phyloP scores from a whole-genome alignment of 768 basidiomycete genomes.

The Coprinopsis marcescibilis region DNA sequence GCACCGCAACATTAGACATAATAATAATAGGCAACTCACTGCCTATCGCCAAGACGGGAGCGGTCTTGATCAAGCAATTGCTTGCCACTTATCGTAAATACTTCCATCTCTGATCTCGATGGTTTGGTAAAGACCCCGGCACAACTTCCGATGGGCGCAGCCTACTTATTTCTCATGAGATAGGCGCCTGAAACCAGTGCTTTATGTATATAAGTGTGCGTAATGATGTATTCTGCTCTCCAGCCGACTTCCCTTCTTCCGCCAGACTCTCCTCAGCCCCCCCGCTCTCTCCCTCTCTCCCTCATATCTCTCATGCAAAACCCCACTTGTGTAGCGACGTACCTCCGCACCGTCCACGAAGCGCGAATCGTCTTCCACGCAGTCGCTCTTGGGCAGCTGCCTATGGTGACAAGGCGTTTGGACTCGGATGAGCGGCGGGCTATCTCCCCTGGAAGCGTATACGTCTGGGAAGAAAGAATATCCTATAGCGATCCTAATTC shows the following conservation, averaged over 20 bases:
- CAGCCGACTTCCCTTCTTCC: neutral
- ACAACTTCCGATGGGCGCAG: no score
- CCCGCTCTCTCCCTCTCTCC: neutral
- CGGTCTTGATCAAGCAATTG: no score
- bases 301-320: slow-evolving; percentile 41
- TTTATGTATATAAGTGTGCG: no score
- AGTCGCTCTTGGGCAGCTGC: slow-evolving; percentile 49
- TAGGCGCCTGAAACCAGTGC: no score
- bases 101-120: no score
- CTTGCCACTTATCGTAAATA: no score
- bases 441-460: slow-evolving; percentile 68
- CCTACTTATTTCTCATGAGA: no score
- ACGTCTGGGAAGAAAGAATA: slow-evolving; percentile 80
- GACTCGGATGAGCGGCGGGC: slow-evolving; percentile 70
- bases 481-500: slow-evolving; percentile 61
- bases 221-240: no score
- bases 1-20: no score
- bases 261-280: slow-evolving; percentile 1
- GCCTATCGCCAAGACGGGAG: no score
- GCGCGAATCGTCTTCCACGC: slow-evolving; percentile 74
- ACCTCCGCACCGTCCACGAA: slow-evolving; percentile 58
- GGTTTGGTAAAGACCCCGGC: no score
- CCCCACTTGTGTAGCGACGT: slow-evolving; percentile 62
- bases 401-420: slow-evolving; percentile 65
- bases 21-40: no score